phyloP scores from a whole-genome alignment of 176 grass and related monocot species.

The Musa itinerans region DNA sequence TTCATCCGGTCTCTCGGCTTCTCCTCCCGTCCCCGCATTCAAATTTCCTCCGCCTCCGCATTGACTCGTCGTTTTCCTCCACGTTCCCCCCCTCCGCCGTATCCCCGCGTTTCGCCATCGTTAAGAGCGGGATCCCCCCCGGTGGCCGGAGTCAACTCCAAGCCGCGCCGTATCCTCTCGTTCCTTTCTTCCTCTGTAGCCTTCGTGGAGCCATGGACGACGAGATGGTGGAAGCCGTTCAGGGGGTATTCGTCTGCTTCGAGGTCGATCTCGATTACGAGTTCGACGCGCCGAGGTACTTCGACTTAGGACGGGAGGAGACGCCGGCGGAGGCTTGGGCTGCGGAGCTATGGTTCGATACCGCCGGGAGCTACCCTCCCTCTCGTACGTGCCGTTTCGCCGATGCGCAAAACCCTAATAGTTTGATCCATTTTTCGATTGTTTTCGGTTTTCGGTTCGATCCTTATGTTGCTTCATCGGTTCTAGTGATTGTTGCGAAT shows the following conservation, averaged over 20 bases:
- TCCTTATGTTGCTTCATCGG: background rate
- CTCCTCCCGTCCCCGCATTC: no score
- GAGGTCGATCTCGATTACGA: slow-evolving; percentile 90
- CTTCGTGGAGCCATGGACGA: slow-evolving; percentile 17
- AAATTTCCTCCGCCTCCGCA: background rate
- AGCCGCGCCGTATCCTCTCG: no score
- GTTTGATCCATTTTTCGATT: background rate
- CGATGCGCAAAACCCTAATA: slow-evolving; percentile 4
- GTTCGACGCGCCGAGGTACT: slow-evolving; percentile 79
- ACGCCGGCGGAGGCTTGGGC: slow-evolving; percentile 26
- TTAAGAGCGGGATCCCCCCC: no score
- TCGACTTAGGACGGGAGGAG: slow-evolving; percentile 66
- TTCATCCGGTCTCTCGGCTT: no score
- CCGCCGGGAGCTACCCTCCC: slow-evolving; percentile 69
- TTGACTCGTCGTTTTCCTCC: background rate
- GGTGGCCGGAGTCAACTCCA: background rate
- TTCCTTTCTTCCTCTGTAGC: no score
- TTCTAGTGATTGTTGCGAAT: background rate
- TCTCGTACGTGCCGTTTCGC: slow-evolving; percentile 44
- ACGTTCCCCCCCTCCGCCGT: background rate
- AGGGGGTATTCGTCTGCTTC: slow-evolving; percentile 24
- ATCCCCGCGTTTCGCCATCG: background rate
- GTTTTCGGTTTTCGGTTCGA: background rate
- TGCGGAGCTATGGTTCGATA: slow-evolving; percentile 65
- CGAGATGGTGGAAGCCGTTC: slow-evolving; percentile 24